These are phyloP conservation scores for Hordeum vulgare DNA, from an alignment of 176 grass and related monocot genomes.

Conservation along the genomic window DNA sequence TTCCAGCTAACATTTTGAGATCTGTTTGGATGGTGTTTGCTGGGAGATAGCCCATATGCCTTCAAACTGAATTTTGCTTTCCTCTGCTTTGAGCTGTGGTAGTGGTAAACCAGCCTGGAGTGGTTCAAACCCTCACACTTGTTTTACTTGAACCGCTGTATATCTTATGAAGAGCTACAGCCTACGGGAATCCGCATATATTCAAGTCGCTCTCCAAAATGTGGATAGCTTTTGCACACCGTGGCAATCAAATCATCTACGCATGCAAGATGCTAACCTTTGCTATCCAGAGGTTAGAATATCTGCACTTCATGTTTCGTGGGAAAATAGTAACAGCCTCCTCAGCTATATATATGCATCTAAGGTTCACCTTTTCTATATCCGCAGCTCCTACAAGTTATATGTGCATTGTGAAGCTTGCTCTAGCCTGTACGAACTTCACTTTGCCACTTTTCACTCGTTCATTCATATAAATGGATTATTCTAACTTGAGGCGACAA, in stretches of 20 bases:
- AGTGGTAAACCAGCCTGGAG: not conserved
- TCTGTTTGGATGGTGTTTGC: not conserved
- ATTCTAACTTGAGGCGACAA: constrained; percentile 65
- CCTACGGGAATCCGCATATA: constrained; percentile 43
- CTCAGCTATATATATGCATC: constrained; percentile 63
- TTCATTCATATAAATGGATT: constrained; percentile 60
- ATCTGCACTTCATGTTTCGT: constrained; percentile 38
- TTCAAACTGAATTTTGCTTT: constrained; percentile 3
- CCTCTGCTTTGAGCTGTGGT: not conserved
- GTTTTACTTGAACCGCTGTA: constrained; percentile 6
- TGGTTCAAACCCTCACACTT: not conserved
- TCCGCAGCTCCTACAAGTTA: constrained; percentile 6
- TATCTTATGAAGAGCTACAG: constrained; percentile 25
- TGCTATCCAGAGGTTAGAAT: constrained; percentile 50
- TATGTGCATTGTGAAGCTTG: constrained; percentile 26
- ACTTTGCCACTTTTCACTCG: constrained; percentile 17
- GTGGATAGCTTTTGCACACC: constrained; percentile 50
- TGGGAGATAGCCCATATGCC: not conserved
- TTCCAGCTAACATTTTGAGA: constrained; percentile 8
- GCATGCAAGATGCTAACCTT: constrained; percentile 39
- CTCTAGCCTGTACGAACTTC: constrained; percentile 17
- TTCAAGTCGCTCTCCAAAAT: constrained; percentile 54
- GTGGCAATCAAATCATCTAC: constrained; percentile 65
- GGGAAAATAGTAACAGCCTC: constrained; percentile 32
- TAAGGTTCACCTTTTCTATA: constrained; percentile 15